Percentiles rank a stretch among this genome's conserved stretches.
Evolutionary conservation across 495 filamentous ascomycete species (phyloP).

Genomic region (Aspergillus indologenus): DNA sequence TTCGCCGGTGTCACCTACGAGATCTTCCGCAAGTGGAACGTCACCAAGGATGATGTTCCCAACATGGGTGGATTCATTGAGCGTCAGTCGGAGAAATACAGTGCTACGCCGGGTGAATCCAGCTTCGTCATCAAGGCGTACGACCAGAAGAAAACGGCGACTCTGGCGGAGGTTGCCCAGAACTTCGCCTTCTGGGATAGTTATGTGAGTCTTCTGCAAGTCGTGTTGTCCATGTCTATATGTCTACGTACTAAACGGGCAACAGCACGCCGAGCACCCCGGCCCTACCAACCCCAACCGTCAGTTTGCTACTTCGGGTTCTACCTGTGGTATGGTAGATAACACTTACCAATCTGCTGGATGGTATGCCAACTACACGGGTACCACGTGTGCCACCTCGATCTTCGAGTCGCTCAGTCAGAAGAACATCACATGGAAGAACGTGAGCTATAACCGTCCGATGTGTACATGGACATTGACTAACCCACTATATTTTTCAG

Average conservation of each 20-base stretch:
- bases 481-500: constrained; percentile 16
- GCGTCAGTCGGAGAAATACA: constrained; percentile 42
- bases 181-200: constrained; percentile 44
- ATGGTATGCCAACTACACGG: constrained; percentile 35
- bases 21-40: constrained; percentile 43
- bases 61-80: constrained; percentile 45
- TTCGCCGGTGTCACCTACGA: constrained; percentile 41
- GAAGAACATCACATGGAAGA: constrained; percentile 37
- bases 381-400: constrained; percentile 36
- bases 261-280: constrained; percentile 37
- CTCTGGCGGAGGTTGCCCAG: constrained; percentile 34
- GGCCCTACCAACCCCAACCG: constrained; percentile 41
- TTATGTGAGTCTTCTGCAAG: constrained; percentile 28
- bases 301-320: constrained; percentile 40
- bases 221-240: background rate
- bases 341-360: constrained; percentile 32
- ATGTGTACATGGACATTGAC: background rate
- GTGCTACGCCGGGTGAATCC: constrained; percentile 35
- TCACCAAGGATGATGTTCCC: constrained; percentile 33
- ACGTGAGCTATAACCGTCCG: constrained; percentile 21
- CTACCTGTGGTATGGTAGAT: constrained; percentile 33
- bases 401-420: constrained; percentile 36
- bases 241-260: constrained; percentile 7
- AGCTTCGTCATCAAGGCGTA: constrained; percentile 43
- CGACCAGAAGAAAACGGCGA: constrained; percentile 33